Conservation (phyloP, 177 flowering plant genomes). For the Vitis hybrid region DNA sequence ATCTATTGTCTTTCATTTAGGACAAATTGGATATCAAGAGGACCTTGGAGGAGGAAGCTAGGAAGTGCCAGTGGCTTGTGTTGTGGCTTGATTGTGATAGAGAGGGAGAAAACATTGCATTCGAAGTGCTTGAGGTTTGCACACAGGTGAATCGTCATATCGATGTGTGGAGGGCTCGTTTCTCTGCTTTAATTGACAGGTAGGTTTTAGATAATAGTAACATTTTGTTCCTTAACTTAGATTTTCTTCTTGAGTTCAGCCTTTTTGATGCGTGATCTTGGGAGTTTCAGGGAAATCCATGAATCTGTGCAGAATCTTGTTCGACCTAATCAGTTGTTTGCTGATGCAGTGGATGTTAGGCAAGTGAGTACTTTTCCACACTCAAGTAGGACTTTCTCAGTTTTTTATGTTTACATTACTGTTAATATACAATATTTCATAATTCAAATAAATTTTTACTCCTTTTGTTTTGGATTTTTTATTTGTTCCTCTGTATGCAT, state of each 20-base stretch:
- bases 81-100: conserved; percentile 98
- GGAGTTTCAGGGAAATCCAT: conserved; percentile 69
- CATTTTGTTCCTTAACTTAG: neutral
- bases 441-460: no score
- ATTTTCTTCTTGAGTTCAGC: neutral
- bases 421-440: no score
- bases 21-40: conserved; percentile 81
- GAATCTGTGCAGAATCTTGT: conserved; percentile 69
- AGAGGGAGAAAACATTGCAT: conserved; percentile 98
- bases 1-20: conserved; percentile 23
- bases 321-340: conserved; percentile 65
- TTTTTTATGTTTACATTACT: no score
- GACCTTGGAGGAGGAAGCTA: conserved; percentile 89
- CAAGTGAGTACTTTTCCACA: conserved; percentile 53
- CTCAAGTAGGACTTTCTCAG: neutral
- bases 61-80: conserved; percentile 83
- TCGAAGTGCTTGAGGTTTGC: conserved; percentile 89
- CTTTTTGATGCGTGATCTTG: conserved; percentile 1
- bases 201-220: conserved; percentile 13
- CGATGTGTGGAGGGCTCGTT: conserved; percentile 72
- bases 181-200: conserved; percentile 93
- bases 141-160: conserved; percentile 55
- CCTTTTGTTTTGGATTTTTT: no score
- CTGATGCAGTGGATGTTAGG: conserved; percentile 97
- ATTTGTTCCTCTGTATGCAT: no score